Evolutionary conservation across 345 rosid genomes (phyloP), one percentile per base, ranked within the genome.

Genomic region (Turritis glabra): DNA sequence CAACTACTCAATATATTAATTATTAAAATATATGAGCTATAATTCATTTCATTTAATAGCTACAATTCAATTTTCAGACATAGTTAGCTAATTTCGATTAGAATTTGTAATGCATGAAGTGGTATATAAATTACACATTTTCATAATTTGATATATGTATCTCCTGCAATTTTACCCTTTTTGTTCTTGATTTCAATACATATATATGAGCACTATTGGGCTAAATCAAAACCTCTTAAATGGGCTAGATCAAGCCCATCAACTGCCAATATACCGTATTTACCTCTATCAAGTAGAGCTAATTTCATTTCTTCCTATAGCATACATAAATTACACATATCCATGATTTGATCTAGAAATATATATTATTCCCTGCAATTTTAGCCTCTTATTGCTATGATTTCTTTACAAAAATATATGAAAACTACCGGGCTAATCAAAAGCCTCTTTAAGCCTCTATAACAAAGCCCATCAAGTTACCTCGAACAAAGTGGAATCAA

Each of bases 401-500:
- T 37, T 11, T 37, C 41, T 32, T 3, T 0, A 32, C 10, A 32
- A 7, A 32, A 7, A 1, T 35, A 1, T 38, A 38, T 33, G 13
- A 62, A 64, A 46, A 44, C 57, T 1, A 64, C 2, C 23, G 48
- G 26, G 64, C 44, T n/a, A 60, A 23, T 8, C 1, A 7, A 7
- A 56, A 35, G 7, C 21, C 29, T 41, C 6, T 56, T 19, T 26
- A 40, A 21, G 40, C 38, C 3, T 18, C 47, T 5, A 33, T 14
- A 23, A 3, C 0, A 60, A 75, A 63, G 65, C 75, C 80, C 21
- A 69, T 70, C 0, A 68, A 2, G 3, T 7, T 5, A 26, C 32
- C 30, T 52, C 54, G 14, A 18, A 18, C 22, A 1, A 26, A 52
- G 12, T 27, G 30, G 11, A 17, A 0, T 0, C 1, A 21, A 67